Percentiles rank a stretch among this genome's conserved stretches.
Evolutionary conservation across 345 rosid species (phyloP).

Genomic region (Carallia pectinifolia): DNA sequence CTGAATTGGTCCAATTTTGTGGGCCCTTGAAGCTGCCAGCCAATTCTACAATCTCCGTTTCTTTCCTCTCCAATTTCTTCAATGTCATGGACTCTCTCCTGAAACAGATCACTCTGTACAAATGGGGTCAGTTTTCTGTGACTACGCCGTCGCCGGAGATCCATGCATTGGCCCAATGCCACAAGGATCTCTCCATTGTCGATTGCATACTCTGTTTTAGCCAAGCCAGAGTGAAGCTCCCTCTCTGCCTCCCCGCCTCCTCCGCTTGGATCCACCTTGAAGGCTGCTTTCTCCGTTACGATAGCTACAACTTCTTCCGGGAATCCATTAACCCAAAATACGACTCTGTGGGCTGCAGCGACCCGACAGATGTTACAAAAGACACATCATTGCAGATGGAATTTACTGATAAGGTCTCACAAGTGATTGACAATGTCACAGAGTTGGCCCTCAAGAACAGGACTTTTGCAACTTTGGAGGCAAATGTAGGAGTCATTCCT

Average conservation of each 20-base stretch:
- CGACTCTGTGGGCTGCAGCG: slow-evolving; percentile 32
- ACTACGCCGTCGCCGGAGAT: slow-evolving; percentile 24
- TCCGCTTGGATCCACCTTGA: slow-evolving; percentile 59
- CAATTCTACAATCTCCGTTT: background rate
- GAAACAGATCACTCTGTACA: background rate
- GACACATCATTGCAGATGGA: slow-evolving; percentile 6
- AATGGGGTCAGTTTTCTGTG: slow-evolving; percentile 23
- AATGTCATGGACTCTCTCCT: slow-evolving; percentile 22
- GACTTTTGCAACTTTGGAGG: slow-evolving; percentile 43
- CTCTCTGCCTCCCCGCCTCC: slow-evolving; percentile 29
- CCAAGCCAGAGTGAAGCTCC: slow-evolving; percentile 25
- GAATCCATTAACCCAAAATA: slow-evolving; percentile 37
- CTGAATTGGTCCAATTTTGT: slow-evolving; percentile 13
- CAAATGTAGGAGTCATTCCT: slow-evolving; percentile 17
- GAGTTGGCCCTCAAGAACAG: slow-evolving; percentile 31
- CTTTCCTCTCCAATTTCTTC: slow-evolving; percentile 10
- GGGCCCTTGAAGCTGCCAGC: background rate
- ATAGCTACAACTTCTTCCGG: slow-evolving; percentile 41
- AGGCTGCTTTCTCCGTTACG: slow-evolving; percentile 69
- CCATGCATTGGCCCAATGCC: slow-evolving; percentile 46
- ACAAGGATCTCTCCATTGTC: slow-evolving; percentile 36
- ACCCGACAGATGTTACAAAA: background rate
- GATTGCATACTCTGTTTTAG: slow-evolving; percentile 47
- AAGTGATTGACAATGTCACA: slow-evolving; percentile 40
- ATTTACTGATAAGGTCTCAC: slow-evolving; percentile 26